These are phyloP conservation scores for Polytrichum formosum DNA, from an alignment of 225 moss, liverwort and hornwort genomes.

Conservation along the genomic window DNA sequence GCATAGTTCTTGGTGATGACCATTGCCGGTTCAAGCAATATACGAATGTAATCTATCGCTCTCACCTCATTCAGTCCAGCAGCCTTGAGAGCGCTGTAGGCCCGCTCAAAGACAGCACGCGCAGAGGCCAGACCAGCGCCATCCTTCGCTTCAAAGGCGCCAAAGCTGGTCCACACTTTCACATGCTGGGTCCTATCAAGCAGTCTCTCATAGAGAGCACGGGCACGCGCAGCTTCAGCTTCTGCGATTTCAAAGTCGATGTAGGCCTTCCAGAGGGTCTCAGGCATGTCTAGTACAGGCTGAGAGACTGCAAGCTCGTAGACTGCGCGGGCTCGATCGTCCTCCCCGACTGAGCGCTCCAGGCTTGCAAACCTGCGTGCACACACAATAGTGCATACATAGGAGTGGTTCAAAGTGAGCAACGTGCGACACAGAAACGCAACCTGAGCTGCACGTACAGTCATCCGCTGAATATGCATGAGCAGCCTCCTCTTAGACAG, in stretches of 20 bases:
- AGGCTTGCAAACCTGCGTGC: constrained; percentile 59
- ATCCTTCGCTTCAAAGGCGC: not conserved
- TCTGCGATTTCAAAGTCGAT: not conserved
- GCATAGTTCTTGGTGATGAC: too few relatives aligned
- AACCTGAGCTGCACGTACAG: constrained; percentile 65
- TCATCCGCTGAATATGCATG: constrained; percentile 57
- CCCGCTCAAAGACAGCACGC: too few relatives aligned
- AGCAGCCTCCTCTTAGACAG: too few relatives aligned
- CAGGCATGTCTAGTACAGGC: constrained; percentile 62
- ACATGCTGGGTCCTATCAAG: not conserved
- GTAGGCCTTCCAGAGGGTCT: constrained; percentile 50
- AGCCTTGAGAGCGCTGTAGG: too few relatives aligned
- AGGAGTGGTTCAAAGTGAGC: too few relatives aligned
- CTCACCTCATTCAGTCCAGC: too few relatives aligned
- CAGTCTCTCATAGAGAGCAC: not conserved
- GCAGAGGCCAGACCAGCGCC: too few relatives aligned
- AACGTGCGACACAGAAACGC: too few relatives aligned
- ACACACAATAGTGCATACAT: too few relatives aligned
- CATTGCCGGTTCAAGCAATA: too few relatives aligned
- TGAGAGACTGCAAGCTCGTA: constrained; percentile 58
- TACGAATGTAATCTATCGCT: too few relatives aligned
- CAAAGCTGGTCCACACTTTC: not conserved
- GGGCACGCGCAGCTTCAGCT: not conserved
- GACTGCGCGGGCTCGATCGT: constrained; percentile 50
- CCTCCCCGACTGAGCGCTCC: constrained; percentile 51